Conservation (phyloP, 192 early-diverging fungal genomes). For the Chytriomyces confervae region DNA sequence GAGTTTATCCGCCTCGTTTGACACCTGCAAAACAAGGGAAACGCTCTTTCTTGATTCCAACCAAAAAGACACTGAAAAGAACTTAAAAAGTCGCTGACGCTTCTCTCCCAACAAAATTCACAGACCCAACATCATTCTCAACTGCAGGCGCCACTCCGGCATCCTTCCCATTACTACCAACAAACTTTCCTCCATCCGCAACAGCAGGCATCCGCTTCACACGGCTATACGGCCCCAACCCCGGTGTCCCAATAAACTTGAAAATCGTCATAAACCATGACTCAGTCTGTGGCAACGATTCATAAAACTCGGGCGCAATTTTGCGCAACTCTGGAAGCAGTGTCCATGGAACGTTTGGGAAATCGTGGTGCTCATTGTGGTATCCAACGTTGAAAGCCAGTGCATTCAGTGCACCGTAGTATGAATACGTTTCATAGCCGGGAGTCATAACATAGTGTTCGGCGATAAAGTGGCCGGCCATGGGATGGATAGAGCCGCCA, state of each 20-base stretch:
- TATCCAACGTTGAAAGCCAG: constrained; percentile 95
- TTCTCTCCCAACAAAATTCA: constrained; percentile 29
- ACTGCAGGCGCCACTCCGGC: not conserved
- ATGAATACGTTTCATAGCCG: constrained; percentile 96
- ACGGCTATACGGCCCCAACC: constrained; percentile 73
- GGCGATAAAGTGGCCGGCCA: constrained; percentile 94
- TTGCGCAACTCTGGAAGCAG: constrained; percentile 78
- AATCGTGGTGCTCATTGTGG: constrained; percentile 99
- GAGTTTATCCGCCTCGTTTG: no score
- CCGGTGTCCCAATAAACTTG: constrained; percentile 74
- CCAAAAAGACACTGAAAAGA: not conserved
- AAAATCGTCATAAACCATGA: constrained; percentile 87
- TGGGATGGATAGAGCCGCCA: constrained; percentile 89
- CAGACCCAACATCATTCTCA: constrained; percentile 17
- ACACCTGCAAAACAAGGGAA: no score
- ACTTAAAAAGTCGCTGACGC: not conserved
- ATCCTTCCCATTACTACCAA: not conserved
- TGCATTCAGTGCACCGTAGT: constrained; percentile 89
- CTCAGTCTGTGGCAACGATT: constrained; percentile 79
- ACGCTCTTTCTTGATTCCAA: no score
- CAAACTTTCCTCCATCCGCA: constrained; percentile 9
- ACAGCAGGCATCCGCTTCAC: constrained; percentile 33
- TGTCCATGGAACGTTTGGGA: constrained; percentile 87
- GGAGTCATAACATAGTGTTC: constrained; percentile 96
- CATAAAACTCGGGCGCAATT: constrained; percentile 90